Conservation (phyloP, 805 yeast species). For the Saccharomycopsis olivae region DNA sequence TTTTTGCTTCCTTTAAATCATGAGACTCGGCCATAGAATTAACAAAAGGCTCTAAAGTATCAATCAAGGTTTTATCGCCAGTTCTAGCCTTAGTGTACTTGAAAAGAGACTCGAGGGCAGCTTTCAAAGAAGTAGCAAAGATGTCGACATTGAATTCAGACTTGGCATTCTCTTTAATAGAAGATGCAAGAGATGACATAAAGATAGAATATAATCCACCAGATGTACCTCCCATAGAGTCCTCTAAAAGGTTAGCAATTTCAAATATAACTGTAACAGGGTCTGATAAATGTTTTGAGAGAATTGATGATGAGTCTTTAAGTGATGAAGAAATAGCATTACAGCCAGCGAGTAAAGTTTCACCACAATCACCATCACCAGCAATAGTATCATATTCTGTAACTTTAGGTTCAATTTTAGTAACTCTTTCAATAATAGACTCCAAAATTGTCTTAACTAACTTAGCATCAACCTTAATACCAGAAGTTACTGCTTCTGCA, state of each 20-base stretch:
- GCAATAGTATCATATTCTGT: slow-evolving; percentile 81
- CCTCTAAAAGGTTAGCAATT: slow-evolving; percentile 76
- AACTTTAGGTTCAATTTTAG: slow-evolving; percentile 69
- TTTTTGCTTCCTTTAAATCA: slow-evolving; percentile 49
- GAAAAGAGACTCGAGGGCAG: slow-evolving; percentile 64
- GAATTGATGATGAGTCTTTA: slow-evolving; percentile 28
- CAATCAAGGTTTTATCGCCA: slow-evolving; percentile 85
- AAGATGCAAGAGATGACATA: slow-evolving; percentile 63
- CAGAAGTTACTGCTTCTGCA: slow-evolving; percentile 27
- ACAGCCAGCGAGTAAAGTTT: slow-evolving; percentile 77
- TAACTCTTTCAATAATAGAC: slow-evolving; percentile 40
- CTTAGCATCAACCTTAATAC: slow-evolving; percentile 24
- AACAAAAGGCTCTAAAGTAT: slow-evolving; percentile 82
- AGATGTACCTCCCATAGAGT: slow-evolving; percentile 95
- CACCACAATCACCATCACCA: slow-evolving; percentile 98
- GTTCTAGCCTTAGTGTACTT: slow-evolving; percentile 80
- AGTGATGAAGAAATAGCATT: slow-evolving; percentile 53
- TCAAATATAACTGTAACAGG: slow-evolving; percentile 22
- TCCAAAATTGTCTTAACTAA: slow-evolving; percentile 28
- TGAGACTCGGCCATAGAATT: slow-evolving; percentile 29
- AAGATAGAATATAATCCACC: slow-evolving; percentile 88
- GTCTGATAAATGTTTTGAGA: slow-evolving; percentile 44
- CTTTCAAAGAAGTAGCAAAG: slow-evolving; percentile 38
- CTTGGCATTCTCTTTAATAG: slow-evolving; percentile 25
- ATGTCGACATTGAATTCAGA: slow-evolving; percentile 19